Base-by-base conservation (phyloP, 2,329 filamentous ascomycete genomes). In the Tympanopsis confertula region DNA sequence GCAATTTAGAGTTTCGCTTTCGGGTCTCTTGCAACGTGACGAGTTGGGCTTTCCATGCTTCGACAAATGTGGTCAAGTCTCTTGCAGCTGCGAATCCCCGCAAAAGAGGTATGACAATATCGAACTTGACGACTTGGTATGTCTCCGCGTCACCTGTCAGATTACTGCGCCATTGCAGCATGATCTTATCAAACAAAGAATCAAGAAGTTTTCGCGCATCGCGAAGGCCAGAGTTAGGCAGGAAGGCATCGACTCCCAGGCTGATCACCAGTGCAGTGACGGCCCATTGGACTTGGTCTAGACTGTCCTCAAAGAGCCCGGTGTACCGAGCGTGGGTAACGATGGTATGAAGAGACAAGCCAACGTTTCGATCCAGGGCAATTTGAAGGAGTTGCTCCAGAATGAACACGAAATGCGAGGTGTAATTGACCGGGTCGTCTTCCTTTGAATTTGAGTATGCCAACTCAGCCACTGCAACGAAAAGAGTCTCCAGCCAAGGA, bases 201-300 rank as follows among this genome's bases (percentile, higher is more conserved):
- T 53, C 46, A 17, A 66, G 42, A 15, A 64, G 47, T 24, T 48
- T 52, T 13, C 44, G 42, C 2, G 59, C 56, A 41, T 55, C 56
- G 12, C 47, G 47, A 15, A 65, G 42, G 4, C 60, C 61, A 5
- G 60, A 62, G 37, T 61, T 64, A 4, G 61, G 59, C 18, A 66
- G 41, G 40, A 65, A 61, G 20, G 63, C 56, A 42, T 63, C 59
- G 18, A 56, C 55, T 2, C 59, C 61, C 10, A 63, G 46, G 37
- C 57, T 54, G 22, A 65, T 51, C 18, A 65, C 47, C 26, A 61
- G 48, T n/a, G 59, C 52, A 4, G 61, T 55, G 19, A 64, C 46
- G 33, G 47, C 50, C 62, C 62, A 66, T 28, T 62, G 48, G 7
- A 58, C 55, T 17, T 52, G 44, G 19, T 51, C 46, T 13, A 53